Evolutionary conservation across 257 asterid species (phyloP), one percentile per base, ranked within the genome.

Genomic region (Solanum arcanum): DNA sequence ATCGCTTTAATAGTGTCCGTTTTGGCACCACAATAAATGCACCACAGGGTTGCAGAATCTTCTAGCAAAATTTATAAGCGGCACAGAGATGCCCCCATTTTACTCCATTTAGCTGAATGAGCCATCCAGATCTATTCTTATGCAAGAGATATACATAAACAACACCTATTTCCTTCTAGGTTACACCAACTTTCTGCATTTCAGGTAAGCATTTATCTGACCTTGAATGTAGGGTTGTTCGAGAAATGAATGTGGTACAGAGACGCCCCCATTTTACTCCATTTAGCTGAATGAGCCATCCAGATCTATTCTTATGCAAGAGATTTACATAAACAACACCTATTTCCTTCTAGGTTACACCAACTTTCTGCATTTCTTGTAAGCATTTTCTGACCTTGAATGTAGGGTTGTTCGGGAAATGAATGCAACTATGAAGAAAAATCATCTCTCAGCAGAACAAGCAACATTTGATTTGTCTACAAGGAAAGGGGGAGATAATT

Each of bases 341-440:
- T 15, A 47, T 80, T 80, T 80, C 86, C 23, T 81, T 87, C 86
- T 84, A 78, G 86, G 88, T 46, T 78, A 37, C 68, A 41, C 88
- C 78, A 83, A 37, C 44, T 23, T 52, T 70, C 62, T 80, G 84
- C 60, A 85, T 73, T 62, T 39, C 88, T 80, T 14, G 68, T 90
- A 80, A 92, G 78, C 12, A 72, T 47, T 60, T 10, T 88, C 69
- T 89, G 85, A 78, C 89, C 83, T 90, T 87, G 89, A 91, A 88
- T 91, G 68, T 88, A 95, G 97, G 96, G 98, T 95, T 90, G 98
- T 94, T 87, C 92, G 98, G 86, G 94, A 94, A 90, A 93, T 96
- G 97, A 95, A 90, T 92, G 94, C 90, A 89, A 88, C 92, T 86
- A 88, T 92, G 88, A 96, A 91, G 91, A 91, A 89, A 88, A 94